Base-by-base conservation (phyloP, 768 basidiomycete species). In the Scleroderma citrinum region DNA sequence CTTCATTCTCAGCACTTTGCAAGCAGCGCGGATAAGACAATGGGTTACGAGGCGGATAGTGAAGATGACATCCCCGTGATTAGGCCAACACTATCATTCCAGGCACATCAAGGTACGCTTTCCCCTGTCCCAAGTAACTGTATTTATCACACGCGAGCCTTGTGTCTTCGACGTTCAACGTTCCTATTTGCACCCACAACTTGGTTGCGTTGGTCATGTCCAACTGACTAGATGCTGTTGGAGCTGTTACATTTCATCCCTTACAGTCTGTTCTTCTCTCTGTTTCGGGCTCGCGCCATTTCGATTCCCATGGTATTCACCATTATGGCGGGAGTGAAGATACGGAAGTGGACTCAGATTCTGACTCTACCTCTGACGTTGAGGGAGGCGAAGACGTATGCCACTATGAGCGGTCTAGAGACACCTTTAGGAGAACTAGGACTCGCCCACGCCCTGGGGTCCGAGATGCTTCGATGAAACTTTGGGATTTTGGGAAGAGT, bases 211-310 rank as follows among this genome's bases (percentile, higher is more conserved):
- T 24, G 20, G 11, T 50, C 39, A 14, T 19, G n/a, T n/a, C n/a
- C n/a, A n/a, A n/a, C n/a, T 5, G 5, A 38, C 13, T 44, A 92
- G 91, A 92, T 61, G 76, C 85, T 3, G 66, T 92, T 7, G 83
- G 87, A 1, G 82, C 83, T 1, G 81, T 87, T 1, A 66, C 77
- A 1, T 87, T 93, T 57, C 85, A 92, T 55, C 89, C 90, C 0
- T 64, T 76, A 23, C 68, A 71, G 10, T 69, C 89, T 0, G 44
- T 70, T 3, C 56, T 92, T 3, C 61, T 88, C 17, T 83, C 87
- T 0, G 75, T 76, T 1, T 85, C 89, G 0, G 92, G 92, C 2
- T 91, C 92, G 6, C 69, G 91, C n/a, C 80, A 86, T 62, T 87
- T 87, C 57, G 65, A 71, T 14, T 48, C 47, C 2, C 29, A 43